A percentile compares a stretch with the other conserved stretches of the same genome.
phyloP scores from a whole-genome alignment of 192 early-diverging fungal species.

The Podila verticillata region DNA sequence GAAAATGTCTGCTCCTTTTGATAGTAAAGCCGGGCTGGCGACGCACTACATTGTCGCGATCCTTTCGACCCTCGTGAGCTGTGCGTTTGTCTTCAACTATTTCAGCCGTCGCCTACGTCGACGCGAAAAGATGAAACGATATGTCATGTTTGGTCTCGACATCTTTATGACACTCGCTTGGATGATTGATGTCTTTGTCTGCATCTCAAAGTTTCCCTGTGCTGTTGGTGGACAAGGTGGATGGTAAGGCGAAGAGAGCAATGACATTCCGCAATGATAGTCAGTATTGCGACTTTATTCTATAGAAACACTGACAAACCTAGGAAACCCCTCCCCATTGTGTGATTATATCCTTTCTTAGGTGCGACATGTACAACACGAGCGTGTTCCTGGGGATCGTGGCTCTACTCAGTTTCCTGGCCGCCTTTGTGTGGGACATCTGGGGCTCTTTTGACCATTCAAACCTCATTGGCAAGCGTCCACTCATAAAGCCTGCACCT shows the following conservation, averaged over 20 bases:
- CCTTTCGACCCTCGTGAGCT: constrained; percentile 21
- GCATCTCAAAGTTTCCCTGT: constrained; percentile 48
- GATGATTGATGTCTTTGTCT: constrained; percentile 44
- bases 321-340: not conserved
- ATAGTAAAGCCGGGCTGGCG: constrained; percentile 21
- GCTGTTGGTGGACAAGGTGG: constrained; percentile 41
- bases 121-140: constrained; percentile 42
- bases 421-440: constrained; percentile 37
- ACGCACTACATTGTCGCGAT: constrained; percentile 36
- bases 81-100: constrained; percentile 40
- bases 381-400: constrained; percentile 35
- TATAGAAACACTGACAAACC: not conserved
- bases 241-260: constrained; percentile 10
- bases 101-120: constrained; percentile 24
- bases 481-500: constrained; percentile 29
- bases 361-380: constrained; percentile 51
- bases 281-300: not conserved
- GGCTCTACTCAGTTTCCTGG: constrained; percentile 22
- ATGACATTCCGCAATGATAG: too few species aligned
- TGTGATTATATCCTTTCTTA: not conserved
- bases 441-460: constrained; percentile 42
- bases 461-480: constrained; percentile 11
- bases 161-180: constrained; percentile 38
- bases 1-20: constrained; percentile 24
- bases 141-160: constrained; percentile 34